phyloP scores from a whole-genome alignment of 179 eudicot species.

The Amaranthus tricolor region DNA sequence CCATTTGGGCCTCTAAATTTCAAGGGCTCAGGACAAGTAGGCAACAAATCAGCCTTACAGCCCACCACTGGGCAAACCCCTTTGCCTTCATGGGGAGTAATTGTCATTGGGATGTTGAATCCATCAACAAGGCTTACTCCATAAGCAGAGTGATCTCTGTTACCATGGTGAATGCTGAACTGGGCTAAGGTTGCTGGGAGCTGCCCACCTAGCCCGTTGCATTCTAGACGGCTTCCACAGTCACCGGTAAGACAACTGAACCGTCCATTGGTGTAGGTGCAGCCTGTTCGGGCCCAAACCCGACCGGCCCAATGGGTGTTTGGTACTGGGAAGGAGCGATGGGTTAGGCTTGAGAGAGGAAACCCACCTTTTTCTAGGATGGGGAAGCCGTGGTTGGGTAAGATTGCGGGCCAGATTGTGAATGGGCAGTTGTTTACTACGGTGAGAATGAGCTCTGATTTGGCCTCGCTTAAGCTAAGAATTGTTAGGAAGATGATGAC shows the following conservation, averaged over 20 bases:
- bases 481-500: constrained; percentile 9
- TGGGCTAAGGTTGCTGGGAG: constrained; percentile 47
- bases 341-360: constrained; percentile 37
- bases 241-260: constrained; percentile 45
- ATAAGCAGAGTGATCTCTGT: constrained; percentile 35
- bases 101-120: constrained; percentile 46
- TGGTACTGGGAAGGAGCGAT: constrained; percentile 49
- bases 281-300: constrained; percentile 42
- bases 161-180: constrained; percentile 40
- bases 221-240: constrained; percentile 39
- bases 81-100: constrained; percentile 47
- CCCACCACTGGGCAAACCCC: constrained; percentile 48
- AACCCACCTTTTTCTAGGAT: constrained; percentile 44
- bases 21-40: constrained; percentile 27
- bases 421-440: constrained; percentile 52
- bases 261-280: constrained; percentile 31
- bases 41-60: constrained; percentile 29
- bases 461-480: constrained; percentile 29
- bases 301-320: constrained; percentile 47
- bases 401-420: constrained; percentile 50
- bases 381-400: constrained; percentile 42
- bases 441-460: constrained; percentile 32
- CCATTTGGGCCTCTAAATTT: constrained; percentile 6
- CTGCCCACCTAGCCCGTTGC: constrained; percentile 39
- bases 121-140: constrained; percentile 50